Base-by-base conservation (phyloP, 495 filamentous ascomycete species). In the Trichoderma virens region DNA sequence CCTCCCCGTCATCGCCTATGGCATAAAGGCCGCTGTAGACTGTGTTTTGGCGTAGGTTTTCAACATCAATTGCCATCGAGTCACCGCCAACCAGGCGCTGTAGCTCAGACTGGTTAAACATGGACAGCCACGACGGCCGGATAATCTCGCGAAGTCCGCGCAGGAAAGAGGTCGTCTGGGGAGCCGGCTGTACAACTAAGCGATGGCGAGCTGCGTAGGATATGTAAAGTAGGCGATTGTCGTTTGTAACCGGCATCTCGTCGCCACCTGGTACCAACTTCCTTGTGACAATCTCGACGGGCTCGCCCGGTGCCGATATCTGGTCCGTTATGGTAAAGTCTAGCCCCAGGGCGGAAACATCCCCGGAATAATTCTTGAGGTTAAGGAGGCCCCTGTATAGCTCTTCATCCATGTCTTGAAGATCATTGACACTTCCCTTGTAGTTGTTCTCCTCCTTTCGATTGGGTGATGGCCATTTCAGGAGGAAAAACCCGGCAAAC, bases 61-160 rank as follows among this genome's bases (percentile, higher is more conserved):
- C 84, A 47, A 99, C 86, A 69, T 96, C 87, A 65, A 98, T 93
- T 51, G 91, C 86, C 20, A 87, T 87, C 28, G 82, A 85, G 69
- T 93, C 90, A 64, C 94, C 94, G 66, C 91, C 90, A 16, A 98
- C 87, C 9, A 98, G 85, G 0, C 91, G 94, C 73, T 98, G 94
- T 25, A 98, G 80, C 69, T 98, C 94, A 8, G 84, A 80, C 68
- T 97, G 94, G 73, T 98, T 98, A 80, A 99, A 99, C 94, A 99
- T 99, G 67, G 86, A 90, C 3, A 99, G 80, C 94, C 94, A 99
- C 3, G 83, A 82, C 0, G 93, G 93, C 64, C 92, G 87, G 66
- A 99, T 95, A 69, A 99, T 95, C 63, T 88, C 80, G 16, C 89
- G 83, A 5, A 98, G 82, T 1, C 94, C 94, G 59, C 84, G 83